Evolutionary conservation across 2,329 filamentous ascomycete genomes (phyloP), one percentile per base, ranked within the genome.

Genomic region (Cladophialophora carrionii): DNA sequence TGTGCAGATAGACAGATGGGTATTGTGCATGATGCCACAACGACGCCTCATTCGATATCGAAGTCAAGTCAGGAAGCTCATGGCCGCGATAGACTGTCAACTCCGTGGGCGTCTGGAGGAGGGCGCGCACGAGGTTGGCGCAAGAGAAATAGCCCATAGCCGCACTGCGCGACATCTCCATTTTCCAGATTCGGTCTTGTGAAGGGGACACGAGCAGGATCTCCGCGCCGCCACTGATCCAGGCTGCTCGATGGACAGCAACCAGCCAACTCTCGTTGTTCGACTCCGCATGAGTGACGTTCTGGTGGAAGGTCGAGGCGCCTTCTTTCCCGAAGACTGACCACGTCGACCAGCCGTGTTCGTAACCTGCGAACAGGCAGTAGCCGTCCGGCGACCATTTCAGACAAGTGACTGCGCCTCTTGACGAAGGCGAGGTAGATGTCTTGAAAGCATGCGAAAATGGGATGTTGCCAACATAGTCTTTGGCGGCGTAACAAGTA

Each of bases 81-180:
- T 97, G 96, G 6, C 95, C 95, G 63, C 92, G 87, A 77, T 99
- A 99, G 3, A 98, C 85, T 83, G 97, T 93, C 67, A 98, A 85
- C 70, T 90, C 91, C 14, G 90, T 89, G 32, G 90, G 92, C 2
- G 92, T 96, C 75, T 96, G 92, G 53, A 99, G 83, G 26, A 98
- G 85, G 0, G 93, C 95, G 59, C 93, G 86, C 65, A 93, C 92
- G 51, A 98, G 85, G 73, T 98, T 99, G 22, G 94, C 90, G 34
- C 94, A 89, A 31, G 90, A 92, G 78, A 96, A 96, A 76, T 92
- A 97, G 37, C 92, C 91, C 2, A 92, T 91, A 43, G 96, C 87
- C n/a, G 94, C 92, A 77, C 92, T 98, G 69, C 93, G 90, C 43
- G 93, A 94, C 84, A 96, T 95, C 75, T 99, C 94, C 7, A 99